Base-by-base conservation (phyloP, 768 basidiomycete genomes). In the Kwoniella newhampshirensis region DNA sequence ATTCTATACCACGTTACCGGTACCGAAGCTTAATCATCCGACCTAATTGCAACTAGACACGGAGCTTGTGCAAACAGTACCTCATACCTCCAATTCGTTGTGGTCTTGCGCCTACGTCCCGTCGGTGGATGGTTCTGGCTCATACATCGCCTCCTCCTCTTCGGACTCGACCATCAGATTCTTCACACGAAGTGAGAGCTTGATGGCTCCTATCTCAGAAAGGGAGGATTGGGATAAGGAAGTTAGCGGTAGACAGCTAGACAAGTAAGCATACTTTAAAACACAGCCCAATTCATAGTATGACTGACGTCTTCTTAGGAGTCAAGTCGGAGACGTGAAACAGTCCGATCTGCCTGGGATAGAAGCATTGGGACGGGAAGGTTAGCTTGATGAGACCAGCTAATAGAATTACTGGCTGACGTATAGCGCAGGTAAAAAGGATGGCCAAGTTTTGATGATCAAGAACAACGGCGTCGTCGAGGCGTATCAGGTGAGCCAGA, bases 11-110 rank as follows among this genome's bases (percentile, higher is more conserved):
- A 49, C 21, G 43, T 15, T 32, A 32, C 13, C 32, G 13, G 32
- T 13, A 50, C 32, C n/a, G 18, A 25, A 6, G 18, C 6, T 7
- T 30, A 8, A 7, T 35, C 27, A 25, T 4, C 21, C 21, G 9
- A 3, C 21, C 51, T 42, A n/a, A n/a, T n/a, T n/a, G n/a, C 11
- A 37, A 37, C n/a, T 37, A 89, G 93, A 91, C 63, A 92, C 89
- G 13, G 89, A 91, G 75, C 89, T 89, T 64, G 77, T 82, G 5
- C 94, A 99, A 76, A 88, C 87, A 9, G 85, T 99, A 58, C 83
- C 89, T 9, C 91, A 96, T 70, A 92, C 96, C 6, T 91, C 91
- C 7, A 89, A 94, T 54, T 97, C 94, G n/a, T 89, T 99, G 1
- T 99, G 96, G 96, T 79, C 88, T 2, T 89, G 94, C 15, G 86